Evolutionary conservation across 768 basidiomycete species (phyloP).

Genomic region (Russula sp.): DNA sequence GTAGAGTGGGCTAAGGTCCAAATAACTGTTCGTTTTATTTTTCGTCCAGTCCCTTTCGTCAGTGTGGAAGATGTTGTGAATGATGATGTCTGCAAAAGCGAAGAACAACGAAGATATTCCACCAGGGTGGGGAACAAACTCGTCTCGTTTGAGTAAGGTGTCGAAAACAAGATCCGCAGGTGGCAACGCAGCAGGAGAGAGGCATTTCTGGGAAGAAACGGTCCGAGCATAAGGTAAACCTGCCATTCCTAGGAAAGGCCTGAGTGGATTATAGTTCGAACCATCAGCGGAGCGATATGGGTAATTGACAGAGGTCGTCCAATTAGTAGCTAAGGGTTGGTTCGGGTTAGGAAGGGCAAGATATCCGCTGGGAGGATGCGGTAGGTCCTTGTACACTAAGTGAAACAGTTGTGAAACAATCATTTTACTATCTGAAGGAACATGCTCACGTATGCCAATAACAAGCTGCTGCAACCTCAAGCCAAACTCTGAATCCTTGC

Average conservation of each 20-base stretch:
- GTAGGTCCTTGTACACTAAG: slow-evolving; percentile 24
- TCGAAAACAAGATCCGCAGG: slow-evolving; percentile 69
- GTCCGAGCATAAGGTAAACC: slow-evolving; percentile 47
- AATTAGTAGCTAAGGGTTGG: background rate
- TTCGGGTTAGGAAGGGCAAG: slow-evolving; percentile 11
- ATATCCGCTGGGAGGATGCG: slow-evolving; percentile 23
- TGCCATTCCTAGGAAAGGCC: slow-evolving; percentile 33
- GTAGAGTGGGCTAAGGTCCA: slow-evolving; percentile 72
- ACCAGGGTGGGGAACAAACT: slow-evolving; percentile 29
- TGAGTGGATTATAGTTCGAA: slow-evolving; percentile 32
- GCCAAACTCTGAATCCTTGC: background rate
- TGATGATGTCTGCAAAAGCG: slow-evolving; percentile 71
- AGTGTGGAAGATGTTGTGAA: slow-evolving; percentile 67
- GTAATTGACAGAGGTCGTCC: slow-evolving; percentile 9
- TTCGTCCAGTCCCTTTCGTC: slow-evolving; percentile 41
- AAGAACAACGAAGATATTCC: slow-evolving; percentile 73
- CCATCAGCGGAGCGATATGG: slow-evolving; percentile 33
- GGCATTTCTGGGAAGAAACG: slow-evolving; percentile 44
- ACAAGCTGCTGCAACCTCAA: slow-evolving; percentile 15
- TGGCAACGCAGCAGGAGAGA: slow-evolving; percentile 46
- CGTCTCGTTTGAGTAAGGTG: slow-evolving; percentile 46
- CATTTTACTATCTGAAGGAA: background rate
- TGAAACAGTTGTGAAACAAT: background rate
- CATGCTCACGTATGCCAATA: slow-evolving; percentile 16
- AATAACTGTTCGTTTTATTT: slow-evolving; percentile 66